Percentiles rank a stretch among this genome's conserved stretches.
Conservation (phyloP, 306 rosid genomes). For the Casuarina cunninghamiana region DNA sequence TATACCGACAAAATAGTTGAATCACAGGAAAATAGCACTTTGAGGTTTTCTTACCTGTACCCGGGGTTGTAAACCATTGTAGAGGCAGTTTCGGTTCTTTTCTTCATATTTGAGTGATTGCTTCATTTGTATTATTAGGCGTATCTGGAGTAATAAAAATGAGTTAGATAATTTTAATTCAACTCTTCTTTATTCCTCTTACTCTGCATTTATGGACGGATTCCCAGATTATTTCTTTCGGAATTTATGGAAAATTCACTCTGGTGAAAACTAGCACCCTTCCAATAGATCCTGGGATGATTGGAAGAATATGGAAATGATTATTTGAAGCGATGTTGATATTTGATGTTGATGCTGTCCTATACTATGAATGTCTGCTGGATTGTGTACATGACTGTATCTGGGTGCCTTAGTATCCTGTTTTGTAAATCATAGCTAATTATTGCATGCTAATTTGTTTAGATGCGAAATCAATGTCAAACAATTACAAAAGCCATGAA, state of each 20-base stretch:
- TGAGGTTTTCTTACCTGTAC: constrained; percentile 34
- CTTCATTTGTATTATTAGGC: constrained; percentile 65
- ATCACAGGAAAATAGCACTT: constrained; percentile 46
- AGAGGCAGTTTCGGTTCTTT: constrained; percentile 62
- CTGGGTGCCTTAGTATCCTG: not conserved
- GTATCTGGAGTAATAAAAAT: constrained; percentile 48
- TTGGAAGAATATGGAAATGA: not conserved
- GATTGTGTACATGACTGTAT: not conserved
- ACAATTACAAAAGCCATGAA: not conserved
- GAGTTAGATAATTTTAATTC: constrained; percentile 29
- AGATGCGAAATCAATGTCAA: not conserved
- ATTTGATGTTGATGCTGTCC: not conserved
- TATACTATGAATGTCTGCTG: not conserved
- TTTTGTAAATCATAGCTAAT: not conserved
- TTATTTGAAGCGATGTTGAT: not conserved
- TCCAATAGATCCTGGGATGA: not conserved
- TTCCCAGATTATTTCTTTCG: not conserved
- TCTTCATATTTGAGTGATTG: constrained; percentile 41
- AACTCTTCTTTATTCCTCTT: not conserved
- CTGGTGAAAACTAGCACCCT: not conserved
- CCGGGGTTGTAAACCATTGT: constrained; percentile 70
- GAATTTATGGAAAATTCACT: not conserved
- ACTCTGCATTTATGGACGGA: not conserved
- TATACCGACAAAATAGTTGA: constrained; percentile 55
- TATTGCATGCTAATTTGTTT: not conserved